Percentiles rank a stretch among this genome's conserved stretches.
Evolutionary conservation across 306 rosid species (phyloP).

Genomic region (Clitoria ternatea): DNA sequence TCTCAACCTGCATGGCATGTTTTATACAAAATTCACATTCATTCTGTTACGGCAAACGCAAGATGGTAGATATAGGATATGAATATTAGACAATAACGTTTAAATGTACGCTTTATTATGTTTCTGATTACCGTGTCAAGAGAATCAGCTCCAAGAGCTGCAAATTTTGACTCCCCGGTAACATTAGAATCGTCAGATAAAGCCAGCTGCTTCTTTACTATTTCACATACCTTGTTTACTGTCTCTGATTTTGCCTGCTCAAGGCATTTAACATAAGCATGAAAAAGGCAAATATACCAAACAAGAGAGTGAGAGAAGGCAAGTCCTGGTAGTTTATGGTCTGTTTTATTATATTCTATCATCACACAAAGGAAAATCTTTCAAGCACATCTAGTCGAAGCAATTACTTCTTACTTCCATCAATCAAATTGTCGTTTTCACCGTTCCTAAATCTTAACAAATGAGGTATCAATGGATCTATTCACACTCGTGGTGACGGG

Average conservation of each 20-base stretch:
- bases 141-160: slow-evolving; percentile 76
- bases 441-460: not conserved
- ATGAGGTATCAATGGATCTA: not conserved
- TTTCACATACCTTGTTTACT: slow-evolving; percentile 48
- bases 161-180: slow-evolving; percentile 45
- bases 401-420: not conserved
- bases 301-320: not conserved
- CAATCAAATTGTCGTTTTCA: not conserved
- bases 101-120: not conserved
- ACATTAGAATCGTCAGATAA: slow-evolving; percentile 37
- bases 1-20: slow-evolving; percentile 55
- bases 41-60: not conserved
- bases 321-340: not conserved
- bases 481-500: not conserved
- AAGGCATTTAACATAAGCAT: not conserved
- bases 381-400: not conserved
- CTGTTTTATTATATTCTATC: not conserved
- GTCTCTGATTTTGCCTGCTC: slow-evolving; percentile 67
- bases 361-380: not conserved
- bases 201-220: slow-evolving; percentile 68
- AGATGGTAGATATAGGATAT: not conserved
- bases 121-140: slow-evolving; percentile 55
- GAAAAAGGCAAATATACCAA: not conserved
- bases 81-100: not conserved
- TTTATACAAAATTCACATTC: not conserved